Evolutionary conservation across 768 basidiomycete species (phyloP), one percentile per base, ranked within the genome.

Genomic region (Leccinum imitatum): DNA sequence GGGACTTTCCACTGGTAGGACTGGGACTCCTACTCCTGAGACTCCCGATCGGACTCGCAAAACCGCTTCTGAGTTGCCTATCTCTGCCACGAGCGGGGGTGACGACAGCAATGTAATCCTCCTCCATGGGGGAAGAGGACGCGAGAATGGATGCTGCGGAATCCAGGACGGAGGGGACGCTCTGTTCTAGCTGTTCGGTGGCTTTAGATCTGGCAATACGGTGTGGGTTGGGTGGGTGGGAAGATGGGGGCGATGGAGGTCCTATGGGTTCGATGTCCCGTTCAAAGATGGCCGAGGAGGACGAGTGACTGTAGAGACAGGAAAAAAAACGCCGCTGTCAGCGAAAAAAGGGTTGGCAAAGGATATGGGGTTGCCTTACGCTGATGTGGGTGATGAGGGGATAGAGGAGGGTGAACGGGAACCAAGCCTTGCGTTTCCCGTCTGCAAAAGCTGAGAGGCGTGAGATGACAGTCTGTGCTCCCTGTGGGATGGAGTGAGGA

Each of bases 281-380:
- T 74, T 95, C 93, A 61, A 95, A 95, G 59, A 95, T 95, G 39
- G 93, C 92, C 1, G 91, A 93, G 0, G 90, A 91, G 0, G 90
- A 91, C 0, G 91, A 93, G 67, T 90, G 84, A 1, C 66, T 63
- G 55, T 58, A 60, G 41, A 52, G 31, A 50, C 11, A 17, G 11
- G 13, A 21, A 57, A 35, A 50, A 60, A 27, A 2, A 56, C 15
- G 52, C 23, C 23, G 48, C 31, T 37, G 63, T 64, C 14, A 69
- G 60, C 39, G 47, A 52, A 15, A 58, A 58, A 15, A 57, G 54
- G 54, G 21, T 52, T 35, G 47, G 19, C 27, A 46, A 57, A 54
- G 41, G 27, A 33, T 35, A 63, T 58, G 68, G 64, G 51, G 56
- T 23, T 2, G 37, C 75, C 87, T 60, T 79, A 89, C 87, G 90